These are phyloP conservation scores for Paragyromitra xinjiangensis DNA, from an alignment of 495 filamentous ascomycete genomes.

Conservation along the genomic window DNA sequence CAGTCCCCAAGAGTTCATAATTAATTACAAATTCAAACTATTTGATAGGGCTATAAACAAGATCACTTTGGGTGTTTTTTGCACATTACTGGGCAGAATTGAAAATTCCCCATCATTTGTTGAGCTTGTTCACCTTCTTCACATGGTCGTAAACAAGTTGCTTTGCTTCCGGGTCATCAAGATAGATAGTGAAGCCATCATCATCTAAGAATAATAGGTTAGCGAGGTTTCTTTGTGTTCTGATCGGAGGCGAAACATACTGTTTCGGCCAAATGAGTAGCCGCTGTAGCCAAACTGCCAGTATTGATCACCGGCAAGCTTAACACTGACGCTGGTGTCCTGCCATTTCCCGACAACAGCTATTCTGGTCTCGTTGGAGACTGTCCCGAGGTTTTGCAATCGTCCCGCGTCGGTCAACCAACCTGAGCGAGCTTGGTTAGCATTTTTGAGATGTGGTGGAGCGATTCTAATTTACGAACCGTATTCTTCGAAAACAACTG, in stretches of 20 bases:
- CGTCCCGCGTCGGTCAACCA: constrained; percentile 60
- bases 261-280: constrained; percentile 66
- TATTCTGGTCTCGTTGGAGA: constrained; percentile 59
- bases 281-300: constrained; percentile 72
- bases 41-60: constrained; percentile 6
- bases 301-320: constrained; percentile 68
- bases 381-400: constrained; percentile 58
- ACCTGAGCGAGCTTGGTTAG: constrained; percentile 8
- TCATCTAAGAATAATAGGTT: constrained; percentile 57
- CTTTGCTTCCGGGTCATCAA: constrained; percentile 53
- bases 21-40: constrained; percentile 16
- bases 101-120: background rate
- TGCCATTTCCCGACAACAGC: constrained; percentile 70
- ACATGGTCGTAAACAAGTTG: constrained; percentile 49
- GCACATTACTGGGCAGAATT: background rate
- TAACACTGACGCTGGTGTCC: constrained; percentile 63
- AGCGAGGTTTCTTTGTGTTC: background rate
- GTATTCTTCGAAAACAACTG: constrained; percentile 76
- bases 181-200: constrained; percentile 68
- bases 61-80: background rate
- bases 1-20: background rate
- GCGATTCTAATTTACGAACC: constrained; percentile 58
- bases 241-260: constrained; percentile 5
- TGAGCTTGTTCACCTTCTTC: constrained; percentile 48
- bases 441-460: background rate